phyloP scores from a whole-genome alignment of 1,139 yeast genomes.

The Spencermartinsiella ligniputridi region DNA sequence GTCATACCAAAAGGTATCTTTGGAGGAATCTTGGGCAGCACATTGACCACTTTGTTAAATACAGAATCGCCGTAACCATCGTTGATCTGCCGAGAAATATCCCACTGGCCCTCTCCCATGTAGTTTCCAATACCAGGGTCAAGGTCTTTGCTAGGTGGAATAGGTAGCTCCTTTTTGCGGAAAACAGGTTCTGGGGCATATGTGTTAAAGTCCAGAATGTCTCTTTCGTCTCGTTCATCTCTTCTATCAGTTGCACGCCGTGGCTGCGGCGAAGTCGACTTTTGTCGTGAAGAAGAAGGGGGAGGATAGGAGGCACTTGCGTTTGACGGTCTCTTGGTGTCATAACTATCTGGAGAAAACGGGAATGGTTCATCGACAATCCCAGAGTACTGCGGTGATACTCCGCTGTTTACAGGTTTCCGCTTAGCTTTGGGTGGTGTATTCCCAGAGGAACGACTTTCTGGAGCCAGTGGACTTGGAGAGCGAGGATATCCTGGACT shows the following conservation, averaged over 20 bases:
- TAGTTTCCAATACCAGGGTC: slow-evolving; percentile 28
- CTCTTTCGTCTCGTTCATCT: slow-evolving; percentile 13
- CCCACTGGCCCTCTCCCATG: slow-evolving; percentile 27
- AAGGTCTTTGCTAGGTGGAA: slow-evolving; percentile 16
- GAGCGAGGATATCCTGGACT: not conserved
- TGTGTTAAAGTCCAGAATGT: slow-evolving; percentile 19
- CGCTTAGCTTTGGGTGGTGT: slow-evolving; percentile 9
- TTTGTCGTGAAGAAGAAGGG: too few relatives aligned
- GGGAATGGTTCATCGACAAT: slow-evolving; percentile 20
- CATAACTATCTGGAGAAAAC: slow-evolving; percentile 27
- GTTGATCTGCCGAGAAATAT: slow-evolving; percentile 25
- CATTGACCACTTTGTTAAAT: slow-evolving; percentile 17
- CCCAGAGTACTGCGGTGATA: slow-evolving; percentile 13
- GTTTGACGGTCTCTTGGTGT: slow-evolving; percentile 3
- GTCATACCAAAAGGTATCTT: slow-evolving; percentile 31
- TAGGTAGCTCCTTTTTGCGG: slow-evolving; percentile 14
- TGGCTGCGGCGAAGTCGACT: not conserved
- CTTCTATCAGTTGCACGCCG: not conserved
- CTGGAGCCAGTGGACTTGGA: not conserved
- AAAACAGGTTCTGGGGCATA: slow-evolving; percentile 29
- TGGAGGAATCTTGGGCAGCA: slow-evolving; percentile 27
- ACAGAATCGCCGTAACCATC: slow-evolving; percentile 25
- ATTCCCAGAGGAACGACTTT: not conserved
- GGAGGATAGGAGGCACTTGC: slow-evolving; percentile 1
- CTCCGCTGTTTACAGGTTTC: slow-evolving; percentile 16